Evolutionary conservation across 2,329 filamentous ascomycete genomes (phyloP).

Genomic region (Calonectria naviculata): DNA sequence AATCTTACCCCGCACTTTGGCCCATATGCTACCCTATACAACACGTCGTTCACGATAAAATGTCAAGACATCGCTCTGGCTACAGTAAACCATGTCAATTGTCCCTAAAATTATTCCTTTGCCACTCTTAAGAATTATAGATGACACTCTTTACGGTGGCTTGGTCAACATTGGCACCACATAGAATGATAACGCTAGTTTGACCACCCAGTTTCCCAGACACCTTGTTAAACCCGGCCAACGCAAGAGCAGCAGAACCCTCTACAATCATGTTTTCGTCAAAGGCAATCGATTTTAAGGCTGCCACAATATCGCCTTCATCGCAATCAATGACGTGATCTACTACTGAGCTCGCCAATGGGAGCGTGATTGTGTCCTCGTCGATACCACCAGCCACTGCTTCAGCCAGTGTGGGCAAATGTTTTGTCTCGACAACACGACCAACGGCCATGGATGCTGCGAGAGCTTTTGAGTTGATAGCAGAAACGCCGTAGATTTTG

Average conservation of each 20-base stretch:
- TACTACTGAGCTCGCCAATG: not conserved
- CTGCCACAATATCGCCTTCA: not conserved
- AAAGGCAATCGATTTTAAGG: not conserved
- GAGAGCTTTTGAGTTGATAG: not conserved
- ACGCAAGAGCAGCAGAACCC: not conserved
- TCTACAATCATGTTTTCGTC: conserved; percentile 2
- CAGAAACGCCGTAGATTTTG: not conserved
- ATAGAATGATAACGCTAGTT: not conserved
- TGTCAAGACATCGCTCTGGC: no score
- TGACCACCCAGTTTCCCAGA: not conserved
- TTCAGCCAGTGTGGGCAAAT: not conserved
- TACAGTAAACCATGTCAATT: no score
- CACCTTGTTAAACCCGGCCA: not conserved
- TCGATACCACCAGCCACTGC: not conserved
- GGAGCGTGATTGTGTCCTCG: not conserved
- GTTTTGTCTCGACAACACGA: not conserved
- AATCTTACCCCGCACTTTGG: no score
- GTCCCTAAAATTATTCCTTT: not conserved
- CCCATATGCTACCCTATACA: no score
- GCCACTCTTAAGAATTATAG: not conserved
- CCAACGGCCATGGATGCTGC: not conserved
- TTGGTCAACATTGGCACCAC: not conserved
- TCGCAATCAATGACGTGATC: not conserved
- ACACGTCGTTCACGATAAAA: no score
- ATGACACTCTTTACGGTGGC: not conserved